Conservation (phyloP, 2,329 filamentous ascomycete species). For the Thielaviopsis euricoi region DNA sequence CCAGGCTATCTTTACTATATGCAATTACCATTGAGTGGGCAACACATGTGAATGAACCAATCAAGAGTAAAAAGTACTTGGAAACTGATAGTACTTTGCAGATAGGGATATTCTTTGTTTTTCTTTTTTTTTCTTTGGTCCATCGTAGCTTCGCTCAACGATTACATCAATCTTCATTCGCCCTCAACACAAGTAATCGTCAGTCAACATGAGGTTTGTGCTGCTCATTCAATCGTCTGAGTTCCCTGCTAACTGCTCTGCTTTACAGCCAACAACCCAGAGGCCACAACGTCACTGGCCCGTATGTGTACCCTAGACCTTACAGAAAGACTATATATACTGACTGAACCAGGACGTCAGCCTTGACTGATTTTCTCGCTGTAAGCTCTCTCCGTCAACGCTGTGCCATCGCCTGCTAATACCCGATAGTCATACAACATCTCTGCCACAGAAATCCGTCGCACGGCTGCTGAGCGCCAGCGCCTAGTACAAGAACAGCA, state of each 20-base stretch:
- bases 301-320: slow-evolving; percentile 1
- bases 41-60: too few species aligned
- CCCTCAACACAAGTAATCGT: not conserved
- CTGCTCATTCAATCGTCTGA: not conserved
- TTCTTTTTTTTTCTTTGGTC: too few species aligned
- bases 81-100: too few species aligned
- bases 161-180: not conserved
- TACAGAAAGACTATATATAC: not conserved
- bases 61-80: too few species aligned
- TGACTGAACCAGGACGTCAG: slow-evolving; percentile 26
- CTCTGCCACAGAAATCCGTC: slow-evolving; percentile 38
- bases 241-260: not conserved
- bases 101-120: too few species aligned
- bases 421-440: slow-evolving; percentile 50
- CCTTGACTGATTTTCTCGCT: slow-evolving; percentile 36
- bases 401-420: not conserved
- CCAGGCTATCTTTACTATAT: too few species aligned
- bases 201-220: not conserved
- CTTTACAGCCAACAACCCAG: not conserved
- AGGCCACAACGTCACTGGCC: slow-evolving; percentile 4
- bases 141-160: too few species aligned
- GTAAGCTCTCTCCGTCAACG: slow-evolving; percentile 17
- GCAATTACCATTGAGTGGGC: too few species aligned
- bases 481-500: slow-evolving; percentile 20
- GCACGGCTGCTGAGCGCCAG: slow-evolving; percentile 31